Percentiles rank a stretch among this genome's conserved stretches.
phyloP scores from a whole-genome alignment of 805 yeast species.

The Candida quercuum region DNA sequence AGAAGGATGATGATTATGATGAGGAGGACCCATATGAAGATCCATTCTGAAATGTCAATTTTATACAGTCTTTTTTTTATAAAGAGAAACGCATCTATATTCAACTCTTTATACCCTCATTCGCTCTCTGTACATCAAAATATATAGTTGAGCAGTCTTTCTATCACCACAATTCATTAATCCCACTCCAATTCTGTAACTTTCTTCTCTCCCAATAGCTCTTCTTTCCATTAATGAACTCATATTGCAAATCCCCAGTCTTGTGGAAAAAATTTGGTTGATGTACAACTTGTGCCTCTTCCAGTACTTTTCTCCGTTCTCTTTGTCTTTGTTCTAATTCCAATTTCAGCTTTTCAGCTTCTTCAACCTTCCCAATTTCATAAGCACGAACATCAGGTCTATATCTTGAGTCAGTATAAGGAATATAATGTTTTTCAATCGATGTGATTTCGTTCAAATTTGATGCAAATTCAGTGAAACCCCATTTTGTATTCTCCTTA shows the following conservation, averaged over 20 bases:
- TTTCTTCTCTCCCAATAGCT: slow-evolving; percentile 81
- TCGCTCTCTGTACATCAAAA: no score
- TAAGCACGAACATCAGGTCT: slow-evolving; percentile 81
- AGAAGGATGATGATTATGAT: slow-evolving; percentile 95
- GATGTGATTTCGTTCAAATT: slow-evolving; percentile 73
- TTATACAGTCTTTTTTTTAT: neutral
- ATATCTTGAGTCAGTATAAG: slow-evolving; percentile 85
- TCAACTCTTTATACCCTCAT: no score
- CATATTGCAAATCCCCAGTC: slow-evolving; percentile 41
- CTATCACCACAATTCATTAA: slow-evolving; percentile 50
- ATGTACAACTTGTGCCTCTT: slow-evolving; percentile 39
- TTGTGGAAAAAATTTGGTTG: slow-evolving; percentile 59
- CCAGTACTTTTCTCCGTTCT: slow-evolving; percentile 56
- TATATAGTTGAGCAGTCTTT: no score
- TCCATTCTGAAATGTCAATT: slow-evolving; percentile 52
- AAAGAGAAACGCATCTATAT: no score
- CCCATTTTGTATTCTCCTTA: slow-evolving; percentile 61
- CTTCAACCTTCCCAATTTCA: slow-evolving; percentile 61
- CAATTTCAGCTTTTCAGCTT: slow-evolving; percentile 68
- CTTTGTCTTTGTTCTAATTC: slow-evolving; percentile 78
- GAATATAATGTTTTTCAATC: slow-evolving; percentile 56
- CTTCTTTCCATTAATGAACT: slow-evolving; percentile 47
- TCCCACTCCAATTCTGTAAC: slow-evolving; percentile 53
- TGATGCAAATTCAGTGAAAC: slow-evolving; percentile 81
- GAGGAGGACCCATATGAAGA: slow-evolving; percentile 98